Conservation (phyloP, 202 grass and related monocot genomes). For the Carex sylvatica region DNA sequence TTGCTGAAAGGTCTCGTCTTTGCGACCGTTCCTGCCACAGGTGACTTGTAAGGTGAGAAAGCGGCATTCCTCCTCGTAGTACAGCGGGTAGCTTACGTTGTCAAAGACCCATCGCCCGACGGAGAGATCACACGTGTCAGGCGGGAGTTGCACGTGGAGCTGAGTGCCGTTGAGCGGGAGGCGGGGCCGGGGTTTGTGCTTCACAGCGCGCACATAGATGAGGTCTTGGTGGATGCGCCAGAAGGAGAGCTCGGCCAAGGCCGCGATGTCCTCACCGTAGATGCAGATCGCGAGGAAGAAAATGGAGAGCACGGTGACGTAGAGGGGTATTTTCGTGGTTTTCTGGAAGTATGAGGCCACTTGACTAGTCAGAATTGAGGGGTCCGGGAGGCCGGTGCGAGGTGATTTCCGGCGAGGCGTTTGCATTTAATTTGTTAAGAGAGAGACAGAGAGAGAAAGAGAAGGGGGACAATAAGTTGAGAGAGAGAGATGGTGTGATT, state of each 20-base stretch:
- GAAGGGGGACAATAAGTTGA: neutral
- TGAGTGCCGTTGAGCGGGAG: neutral
- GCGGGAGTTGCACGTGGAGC: conserved; percentile 26
- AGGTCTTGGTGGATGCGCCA: conserved; percentile 48
- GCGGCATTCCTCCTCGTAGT: conserved; percentile 62
- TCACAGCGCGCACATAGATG: conserved; percentile 38
- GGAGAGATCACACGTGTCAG: conserved; percentile 59
- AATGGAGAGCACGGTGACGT: conserved; percentile 34
- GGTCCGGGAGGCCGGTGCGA: neutral
- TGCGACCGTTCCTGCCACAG: conserved; percentile 69
- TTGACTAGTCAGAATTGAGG: conserved; percentile 26
- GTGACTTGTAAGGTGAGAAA: conserved; percentile 69
- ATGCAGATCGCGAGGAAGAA: conserved; percentile 68
- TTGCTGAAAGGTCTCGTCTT: conserved; percentile 62
- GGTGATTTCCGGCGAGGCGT: conserved; percentile 28
- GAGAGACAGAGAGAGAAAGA: neutral
- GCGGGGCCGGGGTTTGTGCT: neutral
- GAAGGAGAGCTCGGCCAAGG: conserved; percentile 64
- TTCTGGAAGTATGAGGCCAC: conserved; percentile 1
- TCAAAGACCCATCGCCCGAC: conserved; percentile 70
- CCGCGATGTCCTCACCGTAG: conserved; percentile 70
- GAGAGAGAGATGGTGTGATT: neutral
- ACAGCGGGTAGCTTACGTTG: conserved; percentile 49
- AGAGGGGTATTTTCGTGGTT: neutral
- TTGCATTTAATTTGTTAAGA: neutral